These are phyloP conservation scores for Salix suchowensis DNA, from an alignment of 345 rosid genomes.

Conservation along the genomic window DNA sequence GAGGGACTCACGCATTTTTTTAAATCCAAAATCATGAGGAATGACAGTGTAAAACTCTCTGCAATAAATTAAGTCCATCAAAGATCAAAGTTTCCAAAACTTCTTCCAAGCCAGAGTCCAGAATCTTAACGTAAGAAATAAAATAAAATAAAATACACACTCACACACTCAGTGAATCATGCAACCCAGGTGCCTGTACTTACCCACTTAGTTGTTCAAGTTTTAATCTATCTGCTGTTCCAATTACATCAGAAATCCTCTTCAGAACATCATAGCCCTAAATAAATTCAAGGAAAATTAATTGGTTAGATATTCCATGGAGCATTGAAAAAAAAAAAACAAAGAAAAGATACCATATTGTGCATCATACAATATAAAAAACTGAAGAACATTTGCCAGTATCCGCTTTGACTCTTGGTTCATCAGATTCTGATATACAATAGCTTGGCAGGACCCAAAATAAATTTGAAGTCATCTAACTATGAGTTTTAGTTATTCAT, in stretches of 20 bases:
- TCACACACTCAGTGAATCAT: not conserved
- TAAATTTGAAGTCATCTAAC: not conserved
- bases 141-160: not conserved
- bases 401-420: not conserved
- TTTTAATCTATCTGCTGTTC: slow-evolving; percentile 37
- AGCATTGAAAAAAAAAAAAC: not conserved
- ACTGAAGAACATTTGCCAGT: not conserved
- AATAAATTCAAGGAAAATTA: slow-evolving; percentile 17
- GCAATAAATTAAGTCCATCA: slow-evolving; percentile 23
- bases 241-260: slow-evolving; percentile 59
- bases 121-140: not conserved
- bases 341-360: not conserved
- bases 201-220: slow-evolving; percentile 85
- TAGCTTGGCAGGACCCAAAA: not conserved
- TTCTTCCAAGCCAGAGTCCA: not conserved
- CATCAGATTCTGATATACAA: not conserved
- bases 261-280: slow-evolving; percentile 85
- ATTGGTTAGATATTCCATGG: not conserved
- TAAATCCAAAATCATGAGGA: slow-evolving; percentile 89
- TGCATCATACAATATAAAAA: not conserved
- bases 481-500: not conserved
- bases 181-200: slow-evolving; percentile 12
- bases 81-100: not conserved
- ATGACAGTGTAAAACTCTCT: slow-evolving; percentile 87
- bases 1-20: slow-evolving; percentile 67